A percentile compares a stretch with the other conserved stretches of the same genome.
phyloP scores from a whole-genome alignment of 805 yeast species.

The Grigorovia jiainica region DNA sequence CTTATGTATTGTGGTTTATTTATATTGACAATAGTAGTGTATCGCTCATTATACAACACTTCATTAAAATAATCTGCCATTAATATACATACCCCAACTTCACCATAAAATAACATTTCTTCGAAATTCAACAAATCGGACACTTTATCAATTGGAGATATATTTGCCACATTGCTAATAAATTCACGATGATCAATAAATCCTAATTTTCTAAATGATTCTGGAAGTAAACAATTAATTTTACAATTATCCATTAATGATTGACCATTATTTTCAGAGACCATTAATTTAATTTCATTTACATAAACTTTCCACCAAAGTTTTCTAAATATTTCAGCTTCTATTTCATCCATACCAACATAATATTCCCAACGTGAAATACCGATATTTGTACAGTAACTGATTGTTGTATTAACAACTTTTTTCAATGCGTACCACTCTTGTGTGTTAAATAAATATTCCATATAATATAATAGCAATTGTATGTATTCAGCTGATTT shows the following conservation, averaged over 20 bases:
- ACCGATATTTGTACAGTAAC: conserved; percentile 19
- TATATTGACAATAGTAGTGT: conserved; percentile 19
- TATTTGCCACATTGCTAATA: conserved; percentile 4
- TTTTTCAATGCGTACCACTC: conserved; percentile 19
- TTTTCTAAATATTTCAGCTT: conserved; percentile 21
- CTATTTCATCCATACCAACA: conserved; percentile 22
- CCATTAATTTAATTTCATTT: conserved; percentile 17
- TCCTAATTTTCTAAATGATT: conserved; percentile 17
- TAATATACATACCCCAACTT: conserved; percentile 11
- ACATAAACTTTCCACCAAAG: conserved; percentile 25
- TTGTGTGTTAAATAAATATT: conserved; percentile 20
- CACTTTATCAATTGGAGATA: neutral
- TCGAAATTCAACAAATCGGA: conserved; percentile 11
- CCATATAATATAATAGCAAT: conserved; percentile 17
- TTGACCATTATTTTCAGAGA: conserved; percentile 11
- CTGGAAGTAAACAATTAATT: conserved; percentile 21
- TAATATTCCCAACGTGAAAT: conserved; percentile 27
- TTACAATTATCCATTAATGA: conserved; percentile 16
- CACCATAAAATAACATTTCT: conserved; percentile 13
- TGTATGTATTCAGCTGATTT: conserved; percentile 17
- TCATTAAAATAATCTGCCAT: conserved; percentile 14
- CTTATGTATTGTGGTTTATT: conserved; percentile 16
- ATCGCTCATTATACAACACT: conserved; percentile 18
- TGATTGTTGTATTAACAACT: conserved; percentile 16
- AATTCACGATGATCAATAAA: conserved; percentile 16